phyloP scores from a whole-genome alignment of 352 stramenopile species.

The Aphanomyces invadans region DNA sequence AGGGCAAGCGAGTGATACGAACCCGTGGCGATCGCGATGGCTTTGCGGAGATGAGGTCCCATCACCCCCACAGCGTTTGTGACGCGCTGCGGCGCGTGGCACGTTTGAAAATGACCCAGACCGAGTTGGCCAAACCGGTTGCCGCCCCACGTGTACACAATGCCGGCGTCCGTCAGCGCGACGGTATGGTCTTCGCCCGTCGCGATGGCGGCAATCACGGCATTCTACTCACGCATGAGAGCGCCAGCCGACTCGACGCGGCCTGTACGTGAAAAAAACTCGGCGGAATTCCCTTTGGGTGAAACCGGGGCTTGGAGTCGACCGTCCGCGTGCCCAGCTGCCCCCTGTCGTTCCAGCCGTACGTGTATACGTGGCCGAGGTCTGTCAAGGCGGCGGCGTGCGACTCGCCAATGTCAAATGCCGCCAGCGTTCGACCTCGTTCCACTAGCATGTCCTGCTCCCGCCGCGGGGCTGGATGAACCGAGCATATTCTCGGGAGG shows the following conservation, averaged over 20 bases:
- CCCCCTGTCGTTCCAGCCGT: constrained; percentile 20
- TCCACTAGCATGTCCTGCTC: neutral
- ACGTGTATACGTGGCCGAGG: neutral
- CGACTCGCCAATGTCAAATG: neutral
- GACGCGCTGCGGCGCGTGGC: neutral
- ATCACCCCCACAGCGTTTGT: neutral
- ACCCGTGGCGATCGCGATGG: neutral
- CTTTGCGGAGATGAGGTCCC: neutral
- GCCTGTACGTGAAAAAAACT: neutral
- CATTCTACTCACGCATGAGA: neutral
- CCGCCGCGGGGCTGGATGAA: no score
- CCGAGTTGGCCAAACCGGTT: constrained; percentile 14
- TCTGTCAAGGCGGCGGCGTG: neutral
- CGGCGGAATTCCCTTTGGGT: neutral
- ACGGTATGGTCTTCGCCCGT: constrained; percentile 8
- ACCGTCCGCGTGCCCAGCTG: no score
- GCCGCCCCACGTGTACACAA: constrained; percentile 19
- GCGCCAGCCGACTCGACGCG: neutral
- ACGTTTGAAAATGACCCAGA: constrained; percentile 2
- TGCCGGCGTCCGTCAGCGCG: neutral
- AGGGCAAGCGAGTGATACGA: neutral
- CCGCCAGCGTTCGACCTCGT: neutral
- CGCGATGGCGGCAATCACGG: neutral
- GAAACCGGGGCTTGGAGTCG: neutral
- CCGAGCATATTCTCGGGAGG: no score